A percentile compares a stretch with the other conserved stretches of the same genome.
These are phyloP conservation scores for Arthrobotrys sinensis DNA, from an alignment of 2,329 filamentous ascomycete genomes.

Conservation along the genomic window DNA sequence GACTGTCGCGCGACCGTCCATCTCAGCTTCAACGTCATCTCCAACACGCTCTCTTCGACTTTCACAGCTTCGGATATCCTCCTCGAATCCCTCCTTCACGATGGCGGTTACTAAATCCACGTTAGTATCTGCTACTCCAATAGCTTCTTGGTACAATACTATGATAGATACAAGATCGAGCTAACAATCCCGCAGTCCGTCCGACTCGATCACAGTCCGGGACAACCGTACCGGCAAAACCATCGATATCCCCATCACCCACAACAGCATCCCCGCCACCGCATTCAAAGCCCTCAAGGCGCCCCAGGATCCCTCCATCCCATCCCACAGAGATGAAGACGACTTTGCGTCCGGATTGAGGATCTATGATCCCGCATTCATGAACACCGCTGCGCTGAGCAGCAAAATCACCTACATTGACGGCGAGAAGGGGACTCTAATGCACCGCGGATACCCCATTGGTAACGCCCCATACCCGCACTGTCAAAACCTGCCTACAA, in stretches of 20 bases:
- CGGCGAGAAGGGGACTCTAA: slow-evolving; percentile 71
- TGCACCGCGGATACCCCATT: slow-evolving; percentile 72
- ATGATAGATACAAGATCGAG: neutral
- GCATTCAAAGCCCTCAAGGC: slow-evolving; percentile 72
- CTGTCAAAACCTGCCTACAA: too few species aligned
- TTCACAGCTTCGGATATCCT: too few species aligned
- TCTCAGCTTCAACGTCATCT: slow-evolving; percentile 25
- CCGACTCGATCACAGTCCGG: slow-evolving; percentile 49
- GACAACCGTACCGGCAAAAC: slow-evolving; percentile 71
- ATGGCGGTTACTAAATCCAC: slow-evolving; percentile 58
- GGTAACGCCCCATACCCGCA: slow-evolving; percentile 11
- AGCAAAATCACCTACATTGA: slow-evolving; percentile 73
- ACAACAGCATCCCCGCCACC: slow-evolving; percentile 71
- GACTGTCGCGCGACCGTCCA: too few species aligned
- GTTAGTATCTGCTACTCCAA: slow-evolving; percentile 15
- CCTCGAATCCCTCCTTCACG: slow-evolving; percentile 10
- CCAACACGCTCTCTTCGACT: too few species aligned
- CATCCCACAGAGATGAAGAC: slow-evolving; percentile 66
- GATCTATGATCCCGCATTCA: slow-evolving; percentile 72
- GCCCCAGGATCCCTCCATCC: slow-evolving; percentile 66
- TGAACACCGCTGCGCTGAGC: slow-evolving; percentile 72
- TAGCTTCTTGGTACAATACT: neutral
- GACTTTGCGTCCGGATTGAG: slow-evolving; percentile 69
- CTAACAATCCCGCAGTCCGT: slow-evolving; percentile 21
- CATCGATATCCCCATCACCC: slow-evolving; percentile 71